phyloP scores from a whole-genome alignment of 2,329 filamentous ascomycete species.

The Fusarium neocosmosporiellum region DNA sequence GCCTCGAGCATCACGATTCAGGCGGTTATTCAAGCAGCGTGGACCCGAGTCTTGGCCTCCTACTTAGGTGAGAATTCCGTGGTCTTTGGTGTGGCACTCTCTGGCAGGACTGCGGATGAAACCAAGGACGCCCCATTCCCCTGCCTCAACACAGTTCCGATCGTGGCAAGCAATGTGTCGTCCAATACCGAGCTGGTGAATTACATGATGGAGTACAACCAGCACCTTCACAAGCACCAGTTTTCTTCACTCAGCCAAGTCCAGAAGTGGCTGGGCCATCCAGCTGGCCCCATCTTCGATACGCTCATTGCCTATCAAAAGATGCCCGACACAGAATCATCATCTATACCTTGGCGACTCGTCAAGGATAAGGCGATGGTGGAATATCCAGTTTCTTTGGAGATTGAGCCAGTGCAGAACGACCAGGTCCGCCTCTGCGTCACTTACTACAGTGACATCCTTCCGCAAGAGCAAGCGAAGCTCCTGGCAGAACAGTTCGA shows the following conservation, averaged over 20 bases:
- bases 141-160: constrained; percentile 83
- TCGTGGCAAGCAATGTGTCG: constrained; percentile 66
- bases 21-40: constrained; percentile 79
- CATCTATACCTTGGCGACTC: constrained; percentile 65
- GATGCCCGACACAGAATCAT: constrained; percentile 43
- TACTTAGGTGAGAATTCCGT: constrained; percentile 81
- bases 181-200: constrained; percentile 69
- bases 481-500: constrained; percentile 80
- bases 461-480: constrained; percentile 76
- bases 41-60: constrained; percentile 78
- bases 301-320: constrained; percentile 89
- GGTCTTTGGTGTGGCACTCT: constrained; percentile 83
- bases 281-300: constrained; percentile 79
- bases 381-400: constrained; percentile 85
- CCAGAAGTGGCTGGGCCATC: constrained; percentile 75
- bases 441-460: constrained; percentile 71
- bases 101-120: constrained; percentile 74
- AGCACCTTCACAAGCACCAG: constrained; percentile 74
- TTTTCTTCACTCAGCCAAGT: constrained; percentile 77
- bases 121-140: constrained; percentile 75
- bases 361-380: constrained; percentile 74
- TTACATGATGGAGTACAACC: constrained; percentile 74
- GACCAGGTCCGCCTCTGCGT: constrained; percentile 70
- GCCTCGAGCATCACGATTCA: constrained; percentile 77
- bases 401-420: constrained; percentile 70